Base-by-base conservation (phyloP, 2,329 filamentous ascomycete species). In the Hypoxylon sp. region DNA sequence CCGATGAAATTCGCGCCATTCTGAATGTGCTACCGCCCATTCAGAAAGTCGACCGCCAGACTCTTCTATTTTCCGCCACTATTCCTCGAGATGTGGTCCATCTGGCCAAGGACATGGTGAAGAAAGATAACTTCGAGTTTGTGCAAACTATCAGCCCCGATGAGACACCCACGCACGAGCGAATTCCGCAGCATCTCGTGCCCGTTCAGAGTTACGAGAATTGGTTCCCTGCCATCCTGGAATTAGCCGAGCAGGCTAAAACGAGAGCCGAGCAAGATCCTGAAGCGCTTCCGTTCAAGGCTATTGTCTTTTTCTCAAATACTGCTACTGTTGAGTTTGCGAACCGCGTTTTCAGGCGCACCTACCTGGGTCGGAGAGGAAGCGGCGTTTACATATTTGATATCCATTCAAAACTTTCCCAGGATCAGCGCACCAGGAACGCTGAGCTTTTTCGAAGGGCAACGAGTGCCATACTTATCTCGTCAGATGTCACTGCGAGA, bases 51-150 rank as follows among this genome's bases (percentile, higher is more conserved):
- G 85, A 91, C 57, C 89, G 95, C 52, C 96, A 99, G 79, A 97
- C 94, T 5, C 88, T 99, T 74, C 90, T 99, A 79, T 97, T 97
- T 78, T 98, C 95, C 12, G 96, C 96, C 46, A 99, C 96, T 9
- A 91, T 99, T 30, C 93, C 95, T 47, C 85, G 86, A 63, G 88
- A 94, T 68, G 95, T 99, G 46, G 89, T 97, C 71, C 81, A 86
- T 45, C 86, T 98, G 51, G 95, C 96, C 41, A 87, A 90, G 64
- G 80, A 82, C 70, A 93, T 93, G 71, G 90, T 98, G 77, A 93
- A 94, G 76, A 87, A 88, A 1, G 83, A 85, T 65, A 86, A 93
- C 71, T 98, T 97, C 79, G 88, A 96, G 76, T 97, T 96, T 74
- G 88, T 97, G 65, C 92, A 95, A 78, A 97, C 93, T n/a, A 91